Evolutionary conservation across 1,139 yeast genomes (phyloP).

Genomic region (Wickerhamomyces sp.): DNA sequence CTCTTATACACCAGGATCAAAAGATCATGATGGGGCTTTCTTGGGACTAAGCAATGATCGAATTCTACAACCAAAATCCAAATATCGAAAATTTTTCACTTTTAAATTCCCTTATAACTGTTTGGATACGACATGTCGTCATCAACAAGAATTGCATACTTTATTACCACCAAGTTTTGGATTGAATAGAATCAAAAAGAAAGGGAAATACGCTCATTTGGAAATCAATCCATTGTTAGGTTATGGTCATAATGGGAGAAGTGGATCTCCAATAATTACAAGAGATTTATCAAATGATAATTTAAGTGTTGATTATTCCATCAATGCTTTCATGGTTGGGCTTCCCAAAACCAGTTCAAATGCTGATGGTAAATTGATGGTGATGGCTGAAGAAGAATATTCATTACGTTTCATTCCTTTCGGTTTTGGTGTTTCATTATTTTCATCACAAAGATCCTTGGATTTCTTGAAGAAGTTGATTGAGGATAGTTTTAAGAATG

Average conservation of each 20-base stretch:
- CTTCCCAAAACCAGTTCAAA: neutral
- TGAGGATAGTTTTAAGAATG: slow-evolving; percentile 13
- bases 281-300: slow-evolving; percentile 29
- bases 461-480: slow-evolving; percentile 8
- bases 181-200: slow-evolving; percentile 38
- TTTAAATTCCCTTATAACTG: slow-evolving; percentile 57
- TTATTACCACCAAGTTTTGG: slow-evolving; percentile 67
- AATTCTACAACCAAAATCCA: slow-evolving; percentile 42
- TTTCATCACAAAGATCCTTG: slow-evolving; percentile 13
- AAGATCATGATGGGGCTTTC: slow-evolving; percentile 44
- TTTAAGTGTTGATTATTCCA: slow-evolving; percentile 27
- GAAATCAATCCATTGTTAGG: slow-evolving; percentile 29
- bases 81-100: slow-evolving; percentile 58
- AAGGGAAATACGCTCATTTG: slow-evolving; percentile 27
- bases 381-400: slow-evolving; percentile 21
- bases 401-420: slow-evolving; percentile 33
- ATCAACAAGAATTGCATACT: slow-evolving; percentile 48
- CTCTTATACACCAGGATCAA: slow-evolving; percentile 38
- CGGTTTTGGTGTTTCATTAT: slow-evolving; percentile 25
- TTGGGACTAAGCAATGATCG: slow-evolving; percentile 52
- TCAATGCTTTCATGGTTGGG: slow-evolving; percentile 20
- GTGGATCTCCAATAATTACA: slow-evolving; percentile 35
- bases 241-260: slow-evolving; percentile 34
- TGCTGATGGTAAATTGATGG: slow-evolving; percentile 3
- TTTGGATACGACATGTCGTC: slow-evolving; percentile 53